phyloP scores from a whole-genome alignment of 2,329 filamentous ascomycete species.

The Cyphellophora europaea region DNA sequence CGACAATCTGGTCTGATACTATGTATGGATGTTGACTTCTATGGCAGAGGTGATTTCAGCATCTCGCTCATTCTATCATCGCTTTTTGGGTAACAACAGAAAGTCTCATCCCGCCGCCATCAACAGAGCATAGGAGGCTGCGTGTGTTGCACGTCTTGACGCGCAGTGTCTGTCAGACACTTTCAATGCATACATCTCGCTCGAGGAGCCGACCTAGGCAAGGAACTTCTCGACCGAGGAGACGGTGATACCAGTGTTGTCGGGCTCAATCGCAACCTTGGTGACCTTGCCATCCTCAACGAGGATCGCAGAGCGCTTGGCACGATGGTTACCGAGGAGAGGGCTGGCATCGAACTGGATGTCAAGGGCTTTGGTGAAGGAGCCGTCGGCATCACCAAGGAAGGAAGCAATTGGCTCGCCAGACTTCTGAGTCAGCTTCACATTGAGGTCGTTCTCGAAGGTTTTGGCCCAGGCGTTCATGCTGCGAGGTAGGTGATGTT shows the following conservation, averaged over 20 bases:
- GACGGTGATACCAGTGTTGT: constrained; percentile 66
- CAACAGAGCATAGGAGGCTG: constrained; percentile 4
- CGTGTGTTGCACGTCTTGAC: constrained; percentile 11
- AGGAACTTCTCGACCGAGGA: constrained; percentile 18
- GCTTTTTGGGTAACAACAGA: too few relatives aligned
- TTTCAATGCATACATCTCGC: background rate
- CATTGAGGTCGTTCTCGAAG: constrained; percentile 62
- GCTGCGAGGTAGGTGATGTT: constrained; percentile 33
- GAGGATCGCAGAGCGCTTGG: constrained; percentile 80
- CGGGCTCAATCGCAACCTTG: constrained; percentile 72
- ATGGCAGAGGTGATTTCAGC: too few relatives aligned
- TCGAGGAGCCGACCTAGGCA: background rate
- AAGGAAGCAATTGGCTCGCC: too few relatives aligned
- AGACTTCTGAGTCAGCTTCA: constrained; percentile 86
- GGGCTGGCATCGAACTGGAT: constrained; percentile 69
- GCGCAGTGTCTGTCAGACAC: constrained; percentile 3
- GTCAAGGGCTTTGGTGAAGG: constrained; percentile 76
- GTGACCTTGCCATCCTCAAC: constrained; percentile 79
- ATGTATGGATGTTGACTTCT: too few relatives aligned
- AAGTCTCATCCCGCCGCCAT: too few relatives aligned
- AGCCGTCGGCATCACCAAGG: constrained; percentile 69
- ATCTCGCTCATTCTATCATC: too few relatives aligned
- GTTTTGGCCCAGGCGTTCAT: constrained; percentile 82
- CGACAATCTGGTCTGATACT: too few relatives aligned
- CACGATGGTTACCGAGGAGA: constrained; percentile 72